Evolutionary conservation across 306 rosid genomes (phyloP), one percentile per base, ranked within the genome.

Genomic region (Malus asiatica): DNA sequence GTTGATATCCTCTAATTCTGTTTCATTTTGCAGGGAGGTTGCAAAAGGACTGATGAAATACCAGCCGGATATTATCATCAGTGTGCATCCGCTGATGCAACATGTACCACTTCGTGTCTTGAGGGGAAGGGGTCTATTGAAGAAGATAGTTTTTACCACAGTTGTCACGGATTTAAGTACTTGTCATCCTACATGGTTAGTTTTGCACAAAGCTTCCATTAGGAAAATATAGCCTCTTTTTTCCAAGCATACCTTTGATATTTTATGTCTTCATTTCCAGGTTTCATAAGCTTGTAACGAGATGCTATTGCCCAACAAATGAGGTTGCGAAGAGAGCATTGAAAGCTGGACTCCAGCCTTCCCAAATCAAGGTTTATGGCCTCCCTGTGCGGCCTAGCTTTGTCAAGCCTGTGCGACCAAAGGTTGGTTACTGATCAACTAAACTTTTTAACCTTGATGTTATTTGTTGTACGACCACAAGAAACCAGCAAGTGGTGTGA

Each of bases 41-140:
- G 97, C 97, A 29, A 93, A 89, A 83, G 99, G 99, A 60, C 62
- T 95, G 75, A 89, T 95, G 99, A 92, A 95, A 86, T 95, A 95
- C 83, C 89, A 86, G 81, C 99, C 99, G n/a, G 97, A 95, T 83
- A 90, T 95, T 73, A 95, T 95, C 73, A 95, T 95, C 86, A 95
- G 99, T 77, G 99, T 95, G 52, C 99, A 95, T 81, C 99, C 99
- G 7, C 84, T 95, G 79, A 95, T 95, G 99, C 99, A 95, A 48
- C 99, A 95, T 7, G 99, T 95, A 76, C 98, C 99, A 11, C 97
- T 92, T 79, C 98, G 98, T 32, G 59, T 95, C 74, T 85, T 95
- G 92, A 89, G 97, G 85, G 68, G 92, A 46, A 95, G 79, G 82
- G 99, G 99, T 75, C 93, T 92, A 62, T 79, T 95, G 84, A 78